These are phyloP conservation scores for Cordyceps cateniannulata DNA, from an alignment of 2,329 filamentous ascomycete genomes.

Conservation along the genomic window DNA sequence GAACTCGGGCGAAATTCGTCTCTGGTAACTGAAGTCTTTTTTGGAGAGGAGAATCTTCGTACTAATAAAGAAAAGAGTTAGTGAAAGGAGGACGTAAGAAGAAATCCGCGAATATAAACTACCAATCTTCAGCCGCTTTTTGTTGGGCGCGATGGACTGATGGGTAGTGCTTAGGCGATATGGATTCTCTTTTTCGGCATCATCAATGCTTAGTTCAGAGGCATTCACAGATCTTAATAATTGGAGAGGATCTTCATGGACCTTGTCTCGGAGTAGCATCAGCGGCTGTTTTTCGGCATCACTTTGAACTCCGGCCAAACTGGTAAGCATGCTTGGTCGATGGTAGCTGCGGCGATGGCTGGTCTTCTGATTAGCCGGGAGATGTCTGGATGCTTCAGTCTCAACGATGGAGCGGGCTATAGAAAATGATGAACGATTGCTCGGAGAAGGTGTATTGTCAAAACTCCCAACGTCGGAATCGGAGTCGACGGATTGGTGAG, in stretches of 20 bases:
- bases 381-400: not conserved
- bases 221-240: not conserved
- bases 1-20: not conserved
- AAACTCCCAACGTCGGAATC: conserved; percentile 21
- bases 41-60: not conserved
- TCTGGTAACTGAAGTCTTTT: not conserved
- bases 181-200: not conserved
- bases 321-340: not conserved
- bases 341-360: not conserved
- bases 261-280: not conserved
- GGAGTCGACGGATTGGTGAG: not conserved
- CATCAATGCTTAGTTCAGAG: not conserved
- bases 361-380: not conserved
- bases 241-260: too few species aligned
- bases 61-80: not conserved
- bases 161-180: not conserved
- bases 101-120: not conserved
- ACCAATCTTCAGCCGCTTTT: not conserved
- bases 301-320: not conserved
- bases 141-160: not conserved
- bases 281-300: not conserved
- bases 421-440: conserved; percentile 23
- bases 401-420: conserved; percentile 10
- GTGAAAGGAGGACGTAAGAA: not conserved
- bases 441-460: conserved; percentile 28